These are phyloP conservation scores for Amanita brunnescens DNA, from an alignment of 768 basidiomycete species.

Conservation along the genomic window DNA sequence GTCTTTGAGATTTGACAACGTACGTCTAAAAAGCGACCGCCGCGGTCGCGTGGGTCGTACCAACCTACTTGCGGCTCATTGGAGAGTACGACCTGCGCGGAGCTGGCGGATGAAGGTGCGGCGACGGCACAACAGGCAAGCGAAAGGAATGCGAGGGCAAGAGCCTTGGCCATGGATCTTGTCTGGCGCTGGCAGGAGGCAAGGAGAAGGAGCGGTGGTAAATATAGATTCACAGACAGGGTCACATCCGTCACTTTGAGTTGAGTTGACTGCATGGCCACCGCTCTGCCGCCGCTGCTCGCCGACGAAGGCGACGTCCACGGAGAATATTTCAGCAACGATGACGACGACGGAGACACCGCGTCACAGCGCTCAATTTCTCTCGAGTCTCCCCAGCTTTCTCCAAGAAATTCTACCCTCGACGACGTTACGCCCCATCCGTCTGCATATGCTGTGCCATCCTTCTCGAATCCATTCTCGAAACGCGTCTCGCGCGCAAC, in stretches of 20 bases:
- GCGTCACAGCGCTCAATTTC: conserved; percentile 75
- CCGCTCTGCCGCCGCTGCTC: conserved; percentile 24
- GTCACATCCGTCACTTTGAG: conserved; percentile 1
- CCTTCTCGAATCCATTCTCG: conserved; percentile 20
- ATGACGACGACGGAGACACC: conserved; percentile 59
- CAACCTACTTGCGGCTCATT: conserved; percentile 26
- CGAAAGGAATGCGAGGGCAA: conserved; percentile 11
- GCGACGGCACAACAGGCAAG: conserved; percentile 10
- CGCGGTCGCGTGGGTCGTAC: conserved; percentile 63
- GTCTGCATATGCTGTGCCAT: conserved; percentile 3
- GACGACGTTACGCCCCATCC: conserved; percentile 8
- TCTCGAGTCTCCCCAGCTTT: conserved; percentile 55
- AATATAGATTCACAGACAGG: not conserved
- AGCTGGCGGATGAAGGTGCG: not conserved
- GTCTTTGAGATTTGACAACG: conserved; percentile 22
- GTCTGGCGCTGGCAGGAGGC: conserved; percentile 2
- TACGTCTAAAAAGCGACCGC: conserved; percentile 74
- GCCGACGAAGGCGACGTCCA: conserved; percentile 22
- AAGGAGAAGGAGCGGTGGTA: not conserved
- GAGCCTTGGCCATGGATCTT: not conserved
- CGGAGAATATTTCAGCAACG: conserved; percentile 16
- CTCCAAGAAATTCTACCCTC: conserved; percentile 34
- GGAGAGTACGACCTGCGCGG: conserved; percentile 4
- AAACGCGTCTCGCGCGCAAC: conserved; percentile 37
- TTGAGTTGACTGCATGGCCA: conserved; percentile 14